Evolutionary conservation across 2,329 filamentous ascomycete genomes (phyloP), one percentile per base, ranked within the genome.

Genomic region (Verticillium alfalfae): DNA sequence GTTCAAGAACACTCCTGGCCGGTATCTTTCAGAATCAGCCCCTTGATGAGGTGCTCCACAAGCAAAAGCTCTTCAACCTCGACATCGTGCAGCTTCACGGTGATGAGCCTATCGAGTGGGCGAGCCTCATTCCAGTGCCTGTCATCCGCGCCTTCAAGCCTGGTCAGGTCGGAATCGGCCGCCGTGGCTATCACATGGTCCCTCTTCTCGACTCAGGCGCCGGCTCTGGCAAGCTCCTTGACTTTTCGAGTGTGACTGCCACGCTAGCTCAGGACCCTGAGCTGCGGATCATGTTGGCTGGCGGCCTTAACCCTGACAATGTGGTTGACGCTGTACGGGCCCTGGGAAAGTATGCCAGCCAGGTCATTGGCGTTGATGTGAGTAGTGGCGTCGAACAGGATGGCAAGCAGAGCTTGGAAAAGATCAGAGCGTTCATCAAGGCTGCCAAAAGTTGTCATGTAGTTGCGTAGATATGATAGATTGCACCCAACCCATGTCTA

Each of bases 11-110:
- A 0, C 82, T 95, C 2, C 82, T 99, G 0, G 95, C 97, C 5
- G 95, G 95, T 61, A 94, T 99, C 2, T 99, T 99, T 79, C 89
- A 91, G 69, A 91, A 97, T 73, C 94, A 98, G 71, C 87, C 94
- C 0, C 81, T 99, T 10, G 84, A 86, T 39, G 92, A 97, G 68
- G 82, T 99, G 7, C 80, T 98, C 58, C 84, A 88, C 65, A 87
- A 94, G 72, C 91, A 96, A 68, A 85, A 85, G 66, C 80, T 87
- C 13, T 87, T 97, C 66, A 81, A 84, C 56, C 84, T 99, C 54
- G 95, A 99, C 72, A 79, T 97, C 60, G 91, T 99, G 7, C 95
- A 99, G 72, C 84, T 99, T 2, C 95, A 99, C 71, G 96, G 95
- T 9, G 84, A 89, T 56, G 96, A 99, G 72, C 94, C 95, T 2